Percentiles rank a stretch among this genome's conserved stretches.
Conservation (phyloP, 192 early-diverging fungal genomes). For the Umbelopsis sp. region DNA sequence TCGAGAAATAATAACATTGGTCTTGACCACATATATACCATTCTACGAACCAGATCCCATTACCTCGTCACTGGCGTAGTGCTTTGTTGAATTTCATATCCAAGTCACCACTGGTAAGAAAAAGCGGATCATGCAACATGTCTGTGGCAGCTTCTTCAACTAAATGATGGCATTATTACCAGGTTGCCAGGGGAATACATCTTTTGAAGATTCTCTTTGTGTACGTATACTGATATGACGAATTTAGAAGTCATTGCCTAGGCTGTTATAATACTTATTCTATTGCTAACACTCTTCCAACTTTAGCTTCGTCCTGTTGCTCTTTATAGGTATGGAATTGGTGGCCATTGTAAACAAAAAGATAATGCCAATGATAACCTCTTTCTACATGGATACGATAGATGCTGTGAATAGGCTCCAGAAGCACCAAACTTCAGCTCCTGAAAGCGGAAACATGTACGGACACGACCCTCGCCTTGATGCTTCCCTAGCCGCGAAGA, state of each 20-base stretch:
- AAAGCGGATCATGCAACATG: background rate
- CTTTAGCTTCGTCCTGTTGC: constrained; percentile 51
- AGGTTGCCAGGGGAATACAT: constrained; percentile 39
- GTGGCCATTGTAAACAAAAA: background rate
- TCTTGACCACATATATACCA: too few species aligned
- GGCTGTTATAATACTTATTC: background rate
- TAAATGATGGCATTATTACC: background rate
- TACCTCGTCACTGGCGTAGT: constrained; percentile 50
- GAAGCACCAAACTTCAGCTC: constrained; percentile 28
- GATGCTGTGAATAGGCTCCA: constrained; percentile 50
- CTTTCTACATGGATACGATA: constrained; percentile 14
- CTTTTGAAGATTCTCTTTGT: constrained; percentile 52
- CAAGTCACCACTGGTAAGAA: constrained; percentile 38
- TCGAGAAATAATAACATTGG: background rate
- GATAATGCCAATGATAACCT: background rate
- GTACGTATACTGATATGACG: constrained; percentile 32
- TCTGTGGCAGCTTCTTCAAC: background rate
- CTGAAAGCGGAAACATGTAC: constrained; percentile 18
- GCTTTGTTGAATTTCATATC: constrained; percentile 47
- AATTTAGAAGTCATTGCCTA: too few species aligned
- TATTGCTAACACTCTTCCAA: background rate
- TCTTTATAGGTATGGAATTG: constrained; percentile 50
- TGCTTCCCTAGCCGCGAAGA: constrained; percentile 40
- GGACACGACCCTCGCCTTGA: constrained; percentile 40
- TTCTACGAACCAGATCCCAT: constrained; percentile 49